Evolutionary conservation across 2,329 filamentous ascomycete species (phyloP).

Genomic region (Fusarium sp.): DNA sequence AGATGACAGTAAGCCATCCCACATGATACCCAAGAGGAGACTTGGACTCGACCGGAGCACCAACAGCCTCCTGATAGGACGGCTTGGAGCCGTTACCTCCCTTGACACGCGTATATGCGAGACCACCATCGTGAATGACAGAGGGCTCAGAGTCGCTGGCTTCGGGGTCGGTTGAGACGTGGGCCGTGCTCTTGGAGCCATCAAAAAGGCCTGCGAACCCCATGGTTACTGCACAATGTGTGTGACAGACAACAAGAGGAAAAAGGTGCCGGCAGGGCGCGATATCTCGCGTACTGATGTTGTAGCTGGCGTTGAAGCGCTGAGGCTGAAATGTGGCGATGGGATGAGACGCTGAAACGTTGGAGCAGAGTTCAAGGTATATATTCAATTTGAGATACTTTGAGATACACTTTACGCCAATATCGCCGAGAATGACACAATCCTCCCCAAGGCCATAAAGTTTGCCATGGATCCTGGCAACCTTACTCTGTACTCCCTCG

Average conservation of each 20-base stretch:
- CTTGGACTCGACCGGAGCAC: slow-evolving; percentile 69
- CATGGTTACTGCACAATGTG: slow-evolving; percentile 2
- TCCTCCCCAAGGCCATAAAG: neutral
- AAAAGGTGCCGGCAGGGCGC: neutral
- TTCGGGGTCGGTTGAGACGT: slow-evolving; percentile 11
- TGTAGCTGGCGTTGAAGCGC: neutral
- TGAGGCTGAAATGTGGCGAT: neutral
- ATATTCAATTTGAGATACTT: slow-evolving; percentile 2
- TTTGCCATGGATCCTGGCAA: neutral
- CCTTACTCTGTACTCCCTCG: neutral
- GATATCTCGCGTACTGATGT: neutral
- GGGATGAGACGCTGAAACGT: neutral
- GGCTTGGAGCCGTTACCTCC: slow-evolving; percentile 62
- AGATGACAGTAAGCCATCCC: slow-evolving; percentile 67
- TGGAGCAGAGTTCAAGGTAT: neutral
- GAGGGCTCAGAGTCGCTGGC: slow-evolving; percentile 18
- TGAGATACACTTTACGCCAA: neutral
- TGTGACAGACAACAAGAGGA: neutral
- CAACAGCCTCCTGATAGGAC: slow-evolving; percentile 70
- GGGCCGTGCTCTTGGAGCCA: slow-evolving; percentile 6
- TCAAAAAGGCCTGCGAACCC: slow-evolving; percentile 24
- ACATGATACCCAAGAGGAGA: slow-evolving; percentile 72
- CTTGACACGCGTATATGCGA: slow-evolving; percentile 37
- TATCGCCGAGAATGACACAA: slow-evolving; percentile 21
- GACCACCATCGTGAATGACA: slow-evolving; percentile 32